Percentiles rank a stretch among this genome's conserved stretches.
phyloP scores from a whole-genome alignment of 805 yeast species.

The Wickerhamiella bombiphila region DNA sequence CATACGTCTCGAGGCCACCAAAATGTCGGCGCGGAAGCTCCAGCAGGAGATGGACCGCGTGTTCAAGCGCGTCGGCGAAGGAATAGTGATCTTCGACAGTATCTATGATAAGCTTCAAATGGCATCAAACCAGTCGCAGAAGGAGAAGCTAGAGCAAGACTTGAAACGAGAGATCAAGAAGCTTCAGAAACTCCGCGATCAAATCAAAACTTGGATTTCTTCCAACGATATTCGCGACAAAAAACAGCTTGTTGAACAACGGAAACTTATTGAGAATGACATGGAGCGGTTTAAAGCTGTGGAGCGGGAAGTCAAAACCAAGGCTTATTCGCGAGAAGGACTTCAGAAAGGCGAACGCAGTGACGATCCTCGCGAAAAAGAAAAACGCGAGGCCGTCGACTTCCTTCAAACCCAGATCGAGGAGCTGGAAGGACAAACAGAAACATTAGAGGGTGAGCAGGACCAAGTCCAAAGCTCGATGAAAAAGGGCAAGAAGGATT shows the following conservation, averaged over 20 bases:
- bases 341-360: slow-evolving; percentile 36
- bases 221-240: slow-evolving; percentile 87
- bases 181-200: slow-evolving; percentile 85
- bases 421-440: slow-evolving; percentile 69
- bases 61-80: slow-evolving; percentile 83
- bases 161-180: slow-evolving; percentile 90
- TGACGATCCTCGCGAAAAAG: slow-evolving; percentile 69
- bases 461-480: slow-evolving; percentile 37
- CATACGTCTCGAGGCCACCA: slow-evolving; percentile 10
- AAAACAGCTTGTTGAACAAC: slow-evolving; percentile 61
- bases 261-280: slow-evolving; percentile 45
- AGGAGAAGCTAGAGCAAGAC: slow-evolving; percentile 81
- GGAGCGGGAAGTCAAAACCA: slow-evolving; percentile 84
- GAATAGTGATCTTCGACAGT: slow-evolving; percentile 69
- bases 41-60: slow-evolving; percentile 75
- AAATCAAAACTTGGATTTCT: slow-evolving; percentile 86
- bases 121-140: slow-evolving; percentile 72
- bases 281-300: slow-evolving; percentile 95
- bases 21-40: slow-evolving; percentile 21
- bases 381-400: slow-evolving; percentile 54
- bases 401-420: slow-evolving; percentile 62
- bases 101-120: slow-evolving; percentile 72
- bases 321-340: slow-evolving; percentile 89
- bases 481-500: slow-evolving; percentile 48
- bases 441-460: slow-evolving; percentile 58